Evolutionary conservation across 495 filamentous ascomycete species (phyloP), one percentile per base, ranked within the genome.

Genomic region (Tuber umbilicatum): DNA sequence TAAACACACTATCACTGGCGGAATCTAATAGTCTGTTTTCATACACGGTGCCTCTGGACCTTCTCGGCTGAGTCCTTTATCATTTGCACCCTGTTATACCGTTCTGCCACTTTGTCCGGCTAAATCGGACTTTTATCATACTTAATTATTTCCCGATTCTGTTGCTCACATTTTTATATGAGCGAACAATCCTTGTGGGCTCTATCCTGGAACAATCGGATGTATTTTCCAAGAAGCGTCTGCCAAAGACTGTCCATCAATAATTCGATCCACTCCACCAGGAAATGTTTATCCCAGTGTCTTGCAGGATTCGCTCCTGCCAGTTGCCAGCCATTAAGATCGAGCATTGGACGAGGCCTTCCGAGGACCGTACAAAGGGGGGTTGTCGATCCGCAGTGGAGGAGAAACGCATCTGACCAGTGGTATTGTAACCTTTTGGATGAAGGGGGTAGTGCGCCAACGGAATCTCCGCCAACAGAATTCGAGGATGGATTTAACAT

Each of bases 301-400:
- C 41, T 42, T 12, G 41, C 9, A 42, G 41, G 41, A 42, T 85
- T 21, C 84, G n/a, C n/a, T n/a, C n/a, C 27, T 41, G 69, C 55
- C 74, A 39, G 72, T 76, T 83, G 39, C 74, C 27, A 76, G 74
- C 39, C 69, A 77, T 37, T 95, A 97, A 80, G 94, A 97, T 76
- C 89, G 89, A 67, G 94, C 92, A 14, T 84, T 98, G n/a, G 94
- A 97, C 35, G 94, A 96, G 77, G 93, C 97, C 0, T 98, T 97
- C 82, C 87, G 92, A 73, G 84, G 85, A 37, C 88, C 89, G 16
- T 90, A 74, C 31, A 71, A 73, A 27, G 70, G 72, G 67, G 83
- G 84, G 37, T 81, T 83, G 23, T 85, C 85, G 5, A 80, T 82
- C 1, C 83, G 83, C 68, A 83, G 71, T 68, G 78, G 83, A 47